phyloP scores from a whole-genome alignment of 2,329 filamentous ascomycete species.

The Anthostomella pinea region DNA sequence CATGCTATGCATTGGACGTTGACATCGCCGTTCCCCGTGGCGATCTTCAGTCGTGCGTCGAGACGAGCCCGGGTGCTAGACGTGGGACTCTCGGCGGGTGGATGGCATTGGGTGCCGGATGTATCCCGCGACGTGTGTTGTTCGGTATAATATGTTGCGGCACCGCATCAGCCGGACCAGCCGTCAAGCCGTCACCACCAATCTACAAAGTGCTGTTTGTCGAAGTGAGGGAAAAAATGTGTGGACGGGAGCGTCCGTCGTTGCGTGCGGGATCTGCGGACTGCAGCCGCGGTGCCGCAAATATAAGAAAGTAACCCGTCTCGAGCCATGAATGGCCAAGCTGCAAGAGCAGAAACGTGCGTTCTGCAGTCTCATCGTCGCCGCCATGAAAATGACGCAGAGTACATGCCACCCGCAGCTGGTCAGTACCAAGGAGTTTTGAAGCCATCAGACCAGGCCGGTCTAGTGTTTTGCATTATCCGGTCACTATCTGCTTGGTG shows the following conservation, averaged over 20 bases:
- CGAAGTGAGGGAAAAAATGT: constrained; percentile 7
- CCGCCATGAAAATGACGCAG: constrained; percentile 7
- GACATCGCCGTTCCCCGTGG: neutral
- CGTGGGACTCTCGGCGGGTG: neutral
- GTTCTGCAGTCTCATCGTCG: constrained; percentile 4
- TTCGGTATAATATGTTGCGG: neutral
- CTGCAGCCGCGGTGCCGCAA: constrained; percentile 23
- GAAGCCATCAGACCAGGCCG: too few species aligned
- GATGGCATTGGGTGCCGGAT: neutral
- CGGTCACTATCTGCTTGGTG: too few species aligned
- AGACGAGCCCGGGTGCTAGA: too few species aligned
- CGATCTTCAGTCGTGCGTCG: neutral
- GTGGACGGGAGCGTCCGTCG: constrained; percentile 13
- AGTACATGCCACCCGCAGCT: neutral
- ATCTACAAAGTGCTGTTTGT: neutral
- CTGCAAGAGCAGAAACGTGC: constrained; percentile 14
- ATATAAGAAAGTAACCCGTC: constrained; percentile 19
- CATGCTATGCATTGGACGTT: neutral
- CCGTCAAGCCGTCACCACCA: too few species aligned
- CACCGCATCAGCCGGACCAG: constrained; percentile 1
- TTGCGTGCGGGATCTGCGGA: constrained; percentile 22
- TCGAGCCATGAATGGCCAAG: constrained; percentile 15
- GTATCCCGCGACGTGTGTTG: constrained; percentile 1
- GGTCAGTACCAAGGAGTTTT: too few species aligned
- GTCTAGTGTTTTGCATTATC: too few species aligned